phyloP scores from a whole-genome alignment of 352 stramenopile species.

The Globisporangium apiculatum region DNA sequence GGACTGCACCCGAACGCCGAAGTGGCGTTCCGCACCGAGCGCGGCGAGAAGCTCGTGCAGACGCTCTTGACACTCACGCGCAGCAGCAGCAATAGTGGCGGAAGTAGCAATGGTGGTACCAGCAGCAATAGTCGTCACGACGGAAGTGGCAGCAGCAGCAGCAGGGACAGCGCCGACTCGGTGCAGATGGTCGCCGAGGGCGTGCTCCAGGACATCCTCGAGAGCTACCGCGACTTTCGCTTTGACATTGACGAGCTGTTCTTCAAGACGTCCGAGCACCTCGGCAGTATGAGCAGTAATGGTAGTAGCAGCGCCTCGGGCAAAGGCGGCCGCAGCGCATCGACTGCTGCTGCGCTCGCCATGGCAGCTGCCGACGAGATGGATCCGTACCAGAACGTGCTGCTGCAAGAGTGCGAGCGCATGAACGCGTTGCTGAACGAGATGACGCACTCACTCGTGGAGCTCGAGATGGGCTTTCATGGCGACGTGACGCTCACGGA shows the following conservation, averaged over 20 bases:
- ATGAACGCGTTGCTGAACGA: conserved; percentile 80
- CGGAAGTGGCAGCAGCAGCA: neutral
- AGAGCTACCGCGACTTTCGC: conserved; percentile 82
- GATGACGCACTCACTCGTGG: conserved; percentile 72
- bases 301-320: neutral
- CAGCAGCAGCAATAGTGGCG: conserved; percentile 10
- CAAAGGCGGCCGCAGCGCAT: conserved; percentile 31
- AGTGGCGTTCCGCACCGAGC: conserved; percentile 87
- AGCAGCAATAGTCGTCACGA: conserved; percentile 12
- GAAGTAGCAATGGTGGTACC: conserved; percentile 10
- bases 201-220: conserved; percentile 87
- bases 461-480: conserved; percentile 84
- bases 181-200: conserved; percentile 79
- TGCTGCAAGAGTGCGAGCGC: conserved; percentile 87
- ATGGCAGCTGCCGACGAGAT: conserved; percentile 57
- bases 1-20: conserved; percentile 92
- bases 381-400: conserved; percentile 87
- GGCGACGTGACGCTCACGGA: conserved; percentile 88
- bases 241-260: conserved; percentile 81
- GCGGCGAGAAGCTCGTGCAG: conserved; percentile 68
- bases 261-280: conserved; percentile 39
- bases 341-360: conserved; percentile 16
- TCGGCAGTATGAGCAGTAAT: conserved; percentile 1
- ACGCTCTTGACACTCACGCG: conserved; percentile 71
- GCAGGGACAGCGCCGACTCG: conserved; percentile 44